Percentiles rank a stretch among this genome's conserved stretches.
Evolutionary conservation across 2,329 filamentous ascomycete genomes (phyloP).

Genomic region (Microdochium nivale): DNA sequence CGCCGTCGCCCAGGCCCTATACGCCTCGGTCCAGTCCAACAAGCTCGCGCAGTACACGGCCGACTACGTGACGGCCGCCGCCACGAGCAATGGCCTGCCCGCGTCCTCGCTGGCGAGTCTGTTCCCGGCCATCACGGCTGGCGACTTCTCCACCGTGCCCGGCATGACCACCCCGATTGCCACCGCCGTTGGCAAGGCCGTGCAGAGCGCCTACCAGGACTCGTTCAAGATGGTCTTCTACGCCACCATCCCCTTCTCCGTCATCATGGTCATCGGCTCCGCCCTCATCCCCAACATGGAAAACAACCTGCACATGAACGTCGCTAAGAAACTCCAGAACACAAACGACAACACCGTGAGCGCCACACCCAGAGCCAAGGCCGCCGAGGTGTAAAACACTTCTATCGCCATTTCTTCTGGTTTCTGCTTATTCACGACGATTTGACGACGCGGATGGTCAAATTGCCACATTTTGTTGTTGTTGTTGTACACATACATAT

Average conservation of each 20-base stretch:
- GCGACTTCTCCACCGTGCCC: constrained; percentile 13
- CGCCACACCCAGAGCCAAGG: not conserved
- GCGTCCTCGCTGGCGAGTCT: constrained; percentile 15
- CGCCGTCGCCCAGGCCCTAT: constrained; percentile 26
- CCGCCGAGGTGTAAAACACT: not conserved
- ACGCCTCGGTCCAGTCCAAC: constrained; percentile 26
- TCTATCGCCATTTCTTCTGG: too few species aligned
- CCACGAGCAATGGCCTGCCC: constrained; percentile 25
- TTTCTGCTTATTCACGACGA: too few species aligned
- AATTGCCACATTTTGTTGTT: too few species aligned
- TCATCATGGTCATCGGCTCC: constrained; percentile 24
- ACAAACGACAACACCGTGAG: not conserved
- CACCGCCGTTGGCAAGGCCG: constrained; percentile 11
- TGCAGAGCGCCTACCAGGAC: constrained; percentile 27
- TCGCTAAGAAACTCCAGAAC: constrained; percentile 32
- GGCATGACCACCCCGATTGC: constrained; percentile 24
- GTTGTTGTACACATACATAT: too few species aligned
- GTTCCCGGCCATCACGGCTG: constrained; percentile 12
- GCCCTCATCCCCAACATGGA: constrained; percentile 31
- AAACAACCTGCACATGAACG: constrained; percentile 30
- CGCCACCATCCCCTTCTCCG: constrained; percentile 23
- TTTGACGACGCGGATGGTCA: too few species aligned
- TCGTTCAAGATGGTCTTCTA: constrained; percentile 35
- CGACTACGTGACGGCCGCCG: constrained; percentile 23
- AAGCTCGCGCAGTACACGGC: constrained; percentile 23